Base-by-base conservation (phyloP, 345 rosid species). In the Bruguiera gymnorhiza region DNA sequence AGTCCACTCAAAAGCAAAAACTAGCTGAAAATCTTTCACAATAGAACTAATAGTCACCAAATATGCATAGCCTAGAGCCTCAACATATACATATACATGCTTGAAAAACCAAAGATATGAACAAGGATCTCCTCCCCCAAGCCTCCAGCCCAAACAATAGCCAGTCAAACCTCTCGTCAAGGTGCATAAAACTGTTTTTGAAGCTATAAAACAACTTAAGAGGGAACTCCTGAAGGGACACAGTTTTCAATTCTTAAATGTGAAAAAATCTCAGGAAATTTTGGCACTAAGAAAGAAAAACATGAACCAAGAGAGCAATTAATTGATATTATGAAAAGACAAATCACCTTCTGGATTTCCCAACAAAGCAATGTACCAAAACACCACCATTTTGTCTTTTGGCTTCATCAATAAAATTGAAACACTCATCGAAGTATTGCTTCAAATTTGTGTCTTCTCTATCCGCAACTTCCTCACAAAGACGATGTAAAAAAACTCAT, bases 301-400 rank as follows among this genome's bases (percentile, higher is more conserved):
- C 4, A 60, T 11, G 34, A n/a, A 26, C 21, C 37, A 20, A 55
- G 39, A 53, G 54, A 53, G 54, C 36, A 70, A 64, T 27, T 20
- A 26, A 56, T 13, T 36, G 36, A 73, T 46, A 43, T 32, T n/a
- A 18, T 56, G 19, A 20, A 60, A 63, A 70, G 21, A 74, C 62
- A 26, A 58, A 37, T 68, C 64, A 91, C 96, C 96, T 92, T 78
- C 96, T 81, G 66, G 98, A 90, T 32, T 67, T 83, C 69, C 96
- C 98, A 75, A 76, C 83, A 65, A 87, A 82, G 84, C 98, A 92
- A 66, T 90, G 92, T 26, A 90, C 91, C 85, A 88, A 79, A 63
- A 86, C 87, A 60, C 88, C 83, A 73, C 89, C 92, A 13, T 93
- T 92, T 59, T 80, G 83, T 54, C 82, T 65, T 78, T 75, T 89